These are phyloP conservation scores for Leccinum disarticulatum DNA, from an alignment of 768 basidiomycete genomes.

Conservation along the genomic window DNA sequence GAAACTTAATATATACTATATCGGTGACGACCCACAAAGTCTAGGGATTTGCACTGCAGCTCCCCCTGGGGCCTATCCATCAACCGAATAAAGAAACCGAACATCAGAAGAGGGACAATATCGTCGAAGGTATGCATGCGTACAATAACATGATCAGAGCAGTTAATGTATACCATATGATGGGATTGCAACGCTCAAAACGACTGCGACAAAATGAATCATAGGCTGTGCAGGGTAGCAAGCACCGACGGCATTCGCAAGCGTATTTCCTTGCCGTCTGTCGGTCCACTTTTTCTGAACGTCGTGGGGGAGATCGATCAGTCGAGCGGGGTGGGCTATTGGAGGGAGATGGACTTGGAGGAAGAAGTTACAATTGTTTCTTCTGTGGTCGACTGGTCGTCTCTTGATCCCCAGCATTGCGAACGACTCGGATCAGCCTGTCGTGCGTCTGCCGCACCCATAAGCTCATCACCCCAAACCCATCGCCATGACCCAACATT, in stretches of 20 bases:
- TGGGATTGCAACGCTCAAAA: neutral
- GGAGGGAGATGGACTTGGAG: neutral
- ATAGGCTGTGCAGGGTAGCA: neutral
- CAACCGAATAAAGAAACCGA: neutral
- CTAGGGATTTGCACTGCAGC: neutral
- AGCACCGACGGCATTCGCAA: neutral
- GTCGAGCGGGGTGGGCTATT: neutral
- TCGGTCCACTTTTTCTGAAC: constrained; percentile 84
- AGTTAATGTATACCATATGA: neutral
- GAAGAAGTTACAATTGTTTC: constrained; percentile 68
- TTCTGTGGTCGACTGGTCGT: constrained; percentile 60
- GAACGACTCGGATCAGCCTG: constrained; percentile 42
- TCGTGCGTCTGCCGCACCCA: constrained; percentile 13
- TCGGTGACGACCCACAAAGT: neutral
- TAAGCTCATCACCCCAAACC: neutral
- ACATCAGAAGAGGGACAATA: neutral
- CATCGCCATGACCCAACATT: neutral
- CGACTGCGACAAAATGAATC: neutral
- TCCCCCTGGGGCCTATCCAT: neutral
- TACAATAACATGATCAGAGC: constrained; percentile 10
- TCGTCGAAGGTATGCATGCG: neutral
- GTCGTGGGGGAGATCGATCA: constrained; percentile 3
- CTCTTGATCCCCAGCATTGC: constrained; percentile 78
- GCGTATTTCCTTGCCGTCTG: constrained; percentile 68
- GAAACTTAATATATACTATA: too few species aligned